Conservation (phyloP, 352 stramenopile genomes). For the Pilasporangium apinafurcum region DNA sequence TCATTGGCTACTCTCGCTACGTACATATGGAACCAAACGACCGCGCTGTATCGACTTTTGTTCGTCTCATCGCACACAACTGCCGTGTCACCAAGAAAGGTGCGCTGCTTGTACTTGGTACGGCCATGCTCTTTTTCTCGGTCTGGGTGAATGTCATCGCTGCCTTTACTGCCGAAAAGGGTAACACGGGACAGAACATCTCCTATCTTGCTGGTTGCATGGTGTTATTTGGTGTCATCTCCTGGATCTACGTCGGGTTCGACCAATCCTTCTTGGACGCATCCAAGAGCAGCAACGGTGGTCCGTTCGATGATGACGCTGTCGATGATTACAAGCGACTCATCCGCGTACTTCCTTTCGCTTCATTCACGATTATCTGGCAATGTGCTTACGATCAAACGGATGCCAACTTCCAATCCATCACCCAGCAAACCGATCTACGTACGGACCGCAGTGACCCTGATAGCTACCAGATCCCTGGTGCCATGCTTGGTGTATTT, state of each 20-base stretch:
- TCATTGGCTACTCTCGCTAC: conserved; percentile 37
- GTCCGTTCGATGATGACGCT: conserved; percentile 23
- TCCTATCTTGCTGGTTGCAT: conserved; percentile 36
- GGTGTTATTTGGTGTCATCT: conserved; percentile 24
- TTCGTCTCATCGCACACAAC: conserved; percentile 22
- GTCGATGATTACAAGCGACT: conserved; percentile 53
- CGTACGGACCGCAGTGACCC: conserved; percentile 27
- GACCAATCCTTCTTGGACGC: conserved; percentile 41
- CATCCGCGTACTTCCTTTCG: conserved; percentile 46
- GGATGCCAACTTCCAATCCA: conserved; percentile 60
- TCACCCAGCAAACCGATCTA: conserved; percentile 63
- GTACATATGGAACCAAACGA: conserved; percentile 31
- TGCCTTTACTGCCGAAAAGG: conserved; percentile 36
- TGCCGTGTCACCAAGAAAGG: conserved; percentile 19
- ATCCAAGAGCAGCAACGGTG: conserved; percentile 28
- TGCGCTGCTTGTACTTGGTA: conserved; percentile 27
- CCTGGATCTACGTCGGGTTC: conserved; percentile 38
- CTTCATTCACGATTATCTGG: conserved; percentile 58
- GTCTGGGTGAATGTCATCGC: conserved; percentile 50
- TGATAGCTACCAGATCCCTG: conserved; percentile 41
- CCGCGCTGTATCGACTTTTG: conserved; percentile 36
- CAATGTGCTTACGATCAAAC: conserved; percentile 57
- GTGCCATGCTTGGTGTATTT: conserved; percentile 42
- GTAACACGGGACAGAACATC: conserved; percentile 28
- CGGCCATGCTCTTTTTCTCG: conserved; percentile 25